These are phyloP conservation scores for Rhododendron ovatum DNA, from an alignment of 148 eudicot species.

Conservation along the genomic window DNA sequence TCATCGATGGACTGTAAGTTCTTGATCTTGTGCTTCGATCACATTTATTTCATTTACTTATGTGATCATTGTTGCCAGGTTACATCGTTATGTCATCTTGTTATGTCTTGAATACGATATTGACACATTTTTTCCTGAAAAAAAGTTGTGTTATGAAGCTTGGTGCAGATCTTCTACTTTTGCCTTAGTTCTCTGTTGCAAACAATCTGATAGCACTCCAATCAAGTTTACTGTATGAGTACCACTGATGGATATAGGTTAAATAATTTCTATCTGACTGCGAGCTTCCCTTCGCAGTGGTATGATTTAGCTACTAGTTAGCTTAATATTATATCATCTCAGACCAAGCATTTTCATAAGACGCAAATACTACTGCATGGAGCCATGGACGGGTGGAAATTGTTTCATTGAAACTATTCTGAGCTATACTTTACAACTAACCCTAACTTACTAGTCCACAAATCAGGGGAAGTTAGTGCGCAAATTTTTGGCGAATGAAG, in stretches of 20 bases:
- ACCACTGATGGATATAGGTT: background rate
- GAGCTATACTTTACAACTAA: background rate
- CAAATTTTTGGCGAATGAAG: no score
- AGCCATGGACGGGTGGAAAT: background rate
- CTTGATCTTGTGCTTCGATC: slow-evolving; percentile 4
- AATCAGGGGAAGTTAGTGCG: no score
- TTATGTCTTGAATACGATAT: background rate
- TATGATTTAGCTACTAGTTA: background rate
- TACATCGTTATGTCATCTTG: background rate
- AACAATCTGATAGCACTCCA: background rate
- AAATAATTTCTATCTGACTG: background rate
- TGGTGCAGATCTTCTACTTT: background rate
- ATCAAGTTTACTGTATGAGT: background rate
- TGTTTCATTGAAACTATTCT: background rate
- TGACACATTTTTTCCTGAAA: background rate
- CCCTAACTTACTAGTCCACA: background rate
- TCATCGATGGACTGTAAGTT: slow-evolving; percentile 93
- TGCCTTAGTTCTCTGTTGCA: background rate
- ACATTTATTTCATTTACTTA: background rate
- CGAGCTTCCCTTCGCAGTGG: background rate
- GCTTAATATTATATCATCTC: background rate
- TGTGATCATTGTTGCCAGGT: background rate
- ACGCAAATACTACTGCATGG: background rate
- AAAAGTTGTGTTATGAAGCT: background rate
- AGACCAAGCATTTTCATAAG: background rate